Evolutionary conservation across 2,329 filamentous ascomycete species (phyloP).

Genomic region (Cercospora beticola): DNA sequence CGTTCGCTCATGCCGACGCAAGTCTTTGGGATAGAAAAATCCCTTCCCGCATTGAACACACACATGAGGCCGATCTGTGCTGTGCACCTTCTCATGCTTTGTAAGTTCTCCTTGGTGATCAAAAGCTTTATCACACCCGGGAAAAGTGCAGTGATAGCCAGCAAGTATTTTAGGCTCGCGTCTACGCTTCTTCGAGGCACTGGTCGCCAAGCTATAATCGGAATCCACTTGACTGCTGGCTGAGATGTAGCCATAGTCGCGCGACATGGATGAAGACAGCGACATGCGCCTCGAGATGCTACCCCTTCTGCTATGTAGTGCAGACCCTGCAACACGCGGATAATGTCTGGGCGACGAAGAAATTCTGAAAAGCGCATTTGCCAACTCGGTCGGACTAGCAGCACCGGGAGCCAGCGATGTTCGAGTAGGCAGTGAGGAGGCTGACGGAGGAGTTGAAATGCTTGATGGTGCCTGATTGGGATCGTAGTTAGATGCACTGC

Average conservation of each 20-base stretch:
- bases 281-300: slow-evolving; percentile 12
- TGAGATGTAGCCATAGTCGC: slow-evolving; percentile 18
- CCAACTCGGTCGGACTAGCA: slow-evolving; percentile 12
- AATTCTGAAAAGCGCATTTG: slow-evolving; percentile 9
- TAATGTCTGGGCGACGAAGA: slow-evolving; percentile 12
- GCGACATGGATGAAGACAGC: slow-evolving; percentile 12
- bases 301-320: slow-evolving; percentile 10
- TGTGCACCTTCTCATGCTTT: slow-evolving; percentile 17
- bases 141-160: slow-evolving; percentile 11
- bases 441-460: background rate
- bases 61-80: slow-evolving; percentile 9
- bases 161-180: slow-evolving; percentile 15
- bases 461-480: slow-evolving; percentile 8
- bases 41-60: slow-evolving; percentile 17
- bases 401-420: slow-evolving; percentile 4
- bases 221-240: slow-evolving; percentile 19
- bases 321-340: slow-evolving; percentile 11
- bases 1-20: slow-evolving; percentile 14
- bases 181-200: slow-evolving; percentile 14
- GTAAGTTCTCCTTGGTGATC: slow-evolving; percentile 17
- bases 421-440: background rate
- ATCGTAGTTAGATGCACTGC: background rate
- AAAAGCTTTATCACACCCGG: slow-evolving; percentile 12
- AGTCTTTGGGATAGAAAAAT: slow-evolving; percentile 17
- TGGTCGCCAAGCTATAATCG: slow-evolving; percentile 16